Conservation (phyloP, 768 basidiomycete genomes). For the Collybiopsis luxurians region DNA sequence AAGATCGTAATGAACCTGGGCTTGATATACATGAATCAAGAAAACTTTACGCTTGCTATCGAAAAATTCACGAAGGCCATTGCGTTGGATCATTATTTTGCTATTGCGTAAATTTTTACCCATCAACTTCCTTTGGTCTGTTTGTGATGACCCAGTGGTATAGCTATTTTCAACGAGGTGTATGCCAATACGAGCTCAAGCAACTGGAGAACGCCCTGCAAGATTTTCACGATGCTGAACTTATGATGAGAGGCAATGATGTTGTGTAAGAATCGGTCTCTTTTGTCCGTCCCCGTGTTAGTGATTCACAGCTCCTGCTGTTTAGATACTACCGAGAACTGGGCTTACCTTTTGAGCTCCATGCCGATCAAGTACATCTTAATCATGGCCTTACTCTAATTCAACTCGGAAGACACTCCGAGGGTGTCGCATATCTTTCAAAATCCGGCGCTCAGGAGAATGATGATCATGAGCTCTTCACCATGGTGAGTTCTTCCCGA, state of each 20-base stretch:
- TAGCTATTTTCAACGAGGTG: slow-evolving; percentile 18
- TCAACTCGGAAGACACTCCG: slow-evolving; percentile 3
- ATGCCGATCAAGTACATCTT: slow-evolving; percentile 11
- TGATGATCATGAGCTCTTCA: not conserved
- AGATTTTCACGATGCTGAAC: slow-evolving; percentile 14
- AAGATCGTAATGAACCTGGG: slow-evolving; percentile 71
- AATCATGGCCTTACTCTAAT: slow-evolving; percentile 13
- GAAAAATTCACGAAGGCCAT: slow-evolving; percentile 55
- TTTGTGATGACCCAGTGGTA: not conserved
- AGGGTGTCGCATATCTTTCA: not conserved
- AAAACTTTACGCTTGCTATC: slow-evolving; percentile 57
- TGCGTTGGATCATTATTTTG: slow-evolving; percentile 57
- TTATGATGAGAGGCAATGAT: slow-evolving; percentile 15
- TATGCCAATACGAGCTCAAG: slow-evolving; percentile 9
- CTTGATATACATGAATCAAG: slow-evolving; percentile 63
- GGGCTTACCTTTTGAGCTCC: slow-evolving; percentile 16
- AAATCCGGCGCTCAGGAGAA: not conserved
- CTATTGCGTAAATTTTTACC: slow-evolving; percentile 48
- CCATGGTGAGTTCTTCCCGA: not conserved
- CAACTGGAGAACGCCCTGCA: slow-evolving; percentile 10
- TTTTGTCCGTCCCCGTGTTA: not conserved
- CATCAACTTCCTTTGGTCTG: too few relatives aligned
- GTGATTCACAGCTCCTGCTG: not conserved
- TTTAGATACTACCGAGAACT: slow-evolving; percentile 15
- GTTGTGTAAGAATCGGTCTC: slow-evolving; percentile 8